Base-by-base conservation (phyloP, 169 alveolate species). In the Fabrea salina region DNA sequence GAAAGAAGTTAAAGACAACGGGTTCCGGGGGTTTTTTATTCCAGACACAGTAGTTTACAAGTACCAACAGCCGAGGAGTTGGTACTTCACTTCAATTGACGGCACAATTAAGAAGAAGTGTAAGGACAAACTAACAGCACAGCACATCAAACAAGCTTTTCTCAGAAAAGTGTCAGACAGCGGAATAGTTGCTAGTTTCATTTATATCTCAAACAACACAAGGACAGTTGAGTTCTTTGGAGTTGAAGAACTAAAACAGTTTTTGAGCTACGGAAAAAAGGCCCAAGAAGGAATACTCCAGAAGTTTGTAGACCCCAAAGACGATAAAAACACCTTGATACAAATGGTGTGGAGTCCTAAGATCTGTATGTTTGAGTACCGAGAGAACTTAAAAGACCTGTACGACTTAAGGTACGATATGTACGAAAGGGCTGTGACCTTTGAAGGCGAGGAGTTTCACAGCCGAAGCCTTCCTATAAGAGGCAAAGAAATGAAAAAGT, bases 381-480 rank as follows among this genome's bases (percentile, higher is more conserved):
- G 92, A 53, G 84, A 86, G 70, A 88, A 90, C 78, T 37, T 76
- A 75, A 82, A 75, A 82, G 82, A 84, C 53, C 53, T 90, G 37
- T 40, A 76, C 71, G 93, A 90, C 75, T 50, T 67, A 32, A 80
- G 82, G 40, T 82, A 50, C 53, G 91, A 86, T 64, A 82, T 87
- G 68, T 90, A 90, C 71, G 95, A 90, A 78, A 54, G 93, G 75
- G 91, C 90, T 13, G 90, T 87, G 1, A 88, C 92, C 22, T 91
- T 85, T 85, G 96, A 91, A 54, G 96, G 96, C 22, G 94, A 87
- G 80, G 93, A 91, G 79, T 88, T 84, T 74, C 93, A 88, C 64
- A 86, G 92, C 40, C 59, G 78, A 75, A 75, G 80, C 16, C 86
- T 79, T 30, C 92, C 92, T 32, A 50, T 88, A 33, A 68, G 89